These are phyloP conservation scores for Ramichloridium luteum DNA, from an alignment of 2,329 filamentous ascomycete species.

Conservation along the genomic window DNA sequence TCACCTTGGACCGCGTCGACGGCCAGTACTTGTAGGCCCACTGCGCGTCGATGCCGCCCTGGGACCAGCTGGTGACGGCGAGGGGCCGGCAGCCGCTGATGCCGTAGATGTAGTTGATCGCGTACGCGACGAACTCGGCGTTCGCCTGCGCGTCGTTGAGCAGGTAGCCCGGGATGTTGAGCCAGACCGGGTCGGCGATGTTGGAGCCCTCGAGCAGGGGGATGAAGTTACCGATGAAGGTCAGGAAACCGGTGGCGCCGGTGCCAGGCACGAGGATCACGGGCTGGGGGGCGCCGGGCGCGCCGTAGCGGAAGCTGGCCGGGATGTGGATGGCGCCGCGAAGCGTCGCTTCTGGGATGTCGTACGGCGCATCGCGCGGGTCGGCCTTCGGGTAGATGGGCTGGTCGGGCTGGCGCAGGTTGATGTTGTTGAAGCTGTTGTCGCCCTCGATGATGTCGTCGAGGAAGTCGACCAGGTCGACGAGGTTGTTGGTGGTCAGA, in stretches of 20 bases:
- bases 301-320: constrained; percentile 34
- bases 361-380: constrained; percentile 37
- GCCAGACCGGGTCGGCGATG: constrained; percentile 40
- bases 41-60: constrained; percentile 42
- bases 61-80: constrained; percentile 42
- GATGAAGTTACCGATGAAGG: constrained; percentile 36
- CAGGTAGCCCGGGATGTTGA: constrained; percentile 40
- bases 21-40: constrained; percentile 49
- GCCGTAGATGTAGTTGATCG: constrained; percentile 42
- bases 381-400: constrained; percentile 28
- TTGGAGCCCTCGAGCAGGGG: constrained; percentile 33
- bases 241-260: constrained; percentile 34
- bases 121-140: constrained; percentile 44
- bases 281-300: constrained; percentile 30
- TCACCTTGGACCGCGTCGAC: constrained; percentile 32
- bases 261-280: constrained; percentile 44
- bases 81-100: constrained; percentile 28
- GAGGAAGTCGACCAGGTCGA: constrained; percentile 11
- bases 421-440: constrained; percentile 18
- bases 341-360: constrained; percentile 34
- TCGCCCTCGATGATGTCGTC: constrained; percentile 10
- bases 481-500: constrained; percentile 18
- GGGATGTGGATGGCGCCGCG: constrained; percentile 42
- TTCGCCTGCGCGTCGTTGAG: constrained; percentile 39
- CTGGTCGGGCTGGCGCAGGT: constrained; percentile 11